Percentiles rank a stretch among this genome's conserved stretches.
These are phyloP conservation scores for Calonectria pteridis DNA, from an alignment of 2,329 filamentous ascomycete species.

Conservation along the genomic window DNA sequence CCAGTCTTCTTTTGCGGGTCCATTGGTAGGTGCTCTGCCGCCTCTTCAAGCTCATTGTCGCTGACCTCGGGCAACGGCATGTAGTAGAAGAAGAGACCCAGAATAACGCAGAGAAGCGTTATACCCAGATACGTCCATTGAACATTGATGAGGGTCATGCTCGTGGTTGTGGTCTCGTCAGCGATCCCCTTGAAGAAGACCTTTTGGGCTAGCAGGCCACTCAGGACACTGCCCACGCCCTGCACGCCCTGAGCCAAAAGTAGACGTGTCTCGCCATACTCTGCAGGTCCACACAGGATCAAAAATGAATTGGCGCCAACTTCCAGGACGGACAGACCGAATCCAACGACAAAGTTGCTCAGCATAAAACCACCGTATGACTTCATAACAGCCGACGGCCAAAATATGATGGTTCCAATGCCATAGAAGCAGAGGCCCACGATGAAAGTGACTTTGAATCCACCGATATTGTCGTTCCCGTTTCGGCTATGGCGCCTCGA, in stretches of 20 bases:
- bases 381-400: conserved; percentile 80
- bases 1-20: conserved; percentile 63
- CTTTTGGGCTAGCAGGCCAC: conserved; percentile 77
- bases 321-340: conserved; percentile 81
- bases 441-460: conserved; percentile 86
- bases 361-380: conserved; percentile 85
- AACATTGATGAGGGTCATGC: conserved; percentile 74
- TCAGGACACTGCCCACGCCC: conserved; percentile 79
- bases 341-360: conserved; percentile 80
- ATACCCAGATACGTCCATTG: conserved; percentile 91
- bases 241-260: conserved; percentile 83
- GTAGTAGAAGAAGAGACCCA: conserved; percentile 78
- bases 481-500: conserved; percentile 54
- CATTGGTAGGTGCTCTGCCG: conserved; percentile 61
- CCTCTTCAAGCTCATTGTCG: conserved; percentile 66
- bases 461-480: conserved; percentile 63
- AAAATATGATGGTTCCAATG: conserved; percentile 85
- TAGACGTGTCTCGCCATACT: conserved; percentile 80
- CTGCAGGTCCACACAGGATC: conserved; percentile 77
- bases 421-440: conserved; percentile 81
- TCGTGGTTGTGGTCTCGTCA: conserved; percentile 41
- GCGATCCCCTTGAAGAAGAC: conserved; percentile 77
- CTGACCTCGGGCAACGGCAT: conserved; percentile 74
- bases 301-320: conserved; percentile 84
- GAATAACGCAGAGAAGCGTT: conserved; percentile 77